A percentile compares a stretch with the other conserved stretches of the same genome.
phyloP scores from a whole-genome alignment of 805 yeast species.

The Suhomyces sp. region DNA sequence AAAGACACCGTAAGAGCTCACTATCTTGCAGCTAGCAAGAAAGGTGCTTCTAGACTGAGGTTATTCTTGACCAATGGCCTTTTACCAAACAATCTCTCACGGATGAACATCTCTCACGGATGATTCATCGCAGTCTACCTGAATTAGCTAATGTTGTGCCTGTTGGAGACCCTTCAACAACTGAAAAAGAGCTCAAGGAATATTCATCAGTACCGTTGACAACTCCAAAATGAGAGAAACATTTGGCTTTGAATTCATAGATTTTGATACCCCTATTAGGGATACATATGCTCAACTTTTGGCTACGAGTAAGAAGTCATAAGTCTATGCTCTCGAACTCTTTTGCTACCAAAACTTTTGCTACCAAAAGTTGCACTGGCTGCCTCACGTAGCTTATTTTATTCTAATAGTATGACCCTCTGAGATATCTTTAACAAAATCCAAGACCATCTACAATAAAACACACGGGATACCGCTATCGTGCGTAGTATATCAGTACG shows the following conservation, averaged over 20 bases:
- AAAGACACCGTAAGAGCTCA: constrained; percentile 15
- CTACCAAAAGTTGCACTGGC: too few relatives aligned
- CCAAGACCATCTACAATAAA: too few relatives aligned
- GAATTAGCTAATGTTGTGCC: constrained; percentile 45
- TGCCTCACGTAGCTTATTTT: too few relatives aligned
- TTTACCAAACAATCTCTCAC: constrained; percentile 28
- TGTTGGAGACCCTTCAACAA: constrained; percentile 35
- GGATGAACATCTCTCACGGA: constrained; percentile 33
- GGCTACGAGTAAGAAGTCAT: background rate
- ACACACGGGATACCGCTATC: too few relatives aligned
- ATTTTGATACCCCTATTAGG: constrained; percentile 4
- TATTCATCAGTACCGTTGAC: constrained; percentile 17
- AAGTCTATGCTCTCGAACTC: too few relatives aligned
- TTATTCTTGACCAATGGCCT: constrained; percentile 22
- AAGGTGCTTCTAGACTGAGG: constrained; percentile 25
- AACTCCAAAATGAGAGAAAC: constrained; percentile 34
- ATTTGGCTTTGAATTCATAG: constrained; percentile 39
- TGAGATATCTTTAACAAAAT: too few relatives aligned
- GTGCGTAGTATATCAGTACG: too few relatives aligned
- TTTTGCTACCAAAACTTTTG: too few relatives aligned
- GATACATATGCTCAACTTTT: background rate
- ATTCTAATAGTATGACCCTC: too few relatives aligned
- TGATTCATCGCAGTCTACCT: too few relatives aligned
- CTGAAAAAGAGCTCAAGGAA: constrained; percentile 15
- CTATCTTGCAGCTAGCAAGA: constrained; percentile 13